A percentile compares a stretch with the other conserved stretches of the same genome.
phyloP scores from a whole-genome alignment of 176 grass and related monocot genomes.

The Oropetium thomaeum region DNA sequence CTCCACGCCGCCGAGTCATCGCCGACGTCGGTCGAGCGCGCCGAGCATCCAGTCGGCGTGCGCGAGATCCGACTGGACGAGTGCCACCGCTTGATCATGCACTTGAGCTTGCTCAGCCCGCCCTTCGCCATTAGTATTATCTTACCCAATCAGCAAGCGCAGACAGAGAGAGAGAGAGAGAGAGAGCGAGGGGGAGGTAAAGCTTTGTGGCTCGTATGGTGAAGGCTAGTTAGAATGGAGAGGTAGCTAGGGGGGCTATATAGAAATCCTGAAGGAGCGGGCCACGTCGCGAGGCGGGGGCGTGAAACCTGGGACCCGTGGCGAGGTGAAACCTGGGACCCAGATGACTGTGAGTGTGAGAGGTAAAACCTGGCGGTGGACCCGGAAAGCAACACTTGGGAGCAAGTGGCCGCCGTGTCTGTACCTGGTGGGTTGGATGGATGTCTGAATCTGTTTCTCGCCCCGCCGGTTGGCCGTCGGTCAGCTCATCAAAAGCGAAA shows the following conservation, averaged over 20 bases:
- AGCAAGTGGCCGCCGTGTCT: constrained; percentile 30
- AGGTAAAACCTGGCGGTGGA: constrained; percentile 23
- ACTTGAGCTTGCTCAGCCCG: constrained; percentile 85
- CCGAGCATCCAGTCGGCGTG: constrained; percentile 37
- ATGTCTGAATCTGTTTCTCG: not conserved
- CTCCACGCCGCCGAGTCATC: constrained; percentile 49
- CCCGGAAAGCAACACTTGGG: not conserved
- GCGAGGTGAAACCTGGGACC: constrained; percentile 33
- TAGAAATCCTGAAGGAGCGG: constrained; percentile 8
- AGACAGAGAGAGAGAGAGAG: not conserved
- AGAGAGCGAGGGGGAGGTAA: not conserved
- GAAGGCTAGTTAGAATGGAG: not conserved
- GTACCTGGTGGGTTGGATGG: constrained; percentile 10
- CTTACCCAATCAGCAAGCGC: not conserved
- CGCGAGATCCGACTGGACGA: constrained; percentile 65
- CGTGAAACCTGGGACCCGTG: constrained; percentile 24
- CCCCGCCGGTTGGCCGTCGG: not conserved
- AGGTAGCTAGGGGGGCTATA: constrained; percentile 33
- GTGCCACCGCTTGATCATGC: constrained; percentile 94
- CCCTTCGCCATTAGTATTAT: constrained; percentile 73
- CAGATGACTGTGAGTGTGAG: not conserved
- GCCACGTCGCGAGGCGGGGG: constrained; percentile 2
- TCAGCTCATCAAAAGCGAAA: not conserved
- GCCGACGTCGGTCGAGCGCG: constrained; percentile 24
- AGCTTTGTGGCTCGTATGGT: constrained; percentile 1